A percentile compares a stretch with the other conserved stretches of the same genome.
These are phyloP conservation scores for Metarhizium guizhouense DNA, from an alignment of 2,329 filamentous ascomycete genomes.

Conservation along the genomic window DNA sequence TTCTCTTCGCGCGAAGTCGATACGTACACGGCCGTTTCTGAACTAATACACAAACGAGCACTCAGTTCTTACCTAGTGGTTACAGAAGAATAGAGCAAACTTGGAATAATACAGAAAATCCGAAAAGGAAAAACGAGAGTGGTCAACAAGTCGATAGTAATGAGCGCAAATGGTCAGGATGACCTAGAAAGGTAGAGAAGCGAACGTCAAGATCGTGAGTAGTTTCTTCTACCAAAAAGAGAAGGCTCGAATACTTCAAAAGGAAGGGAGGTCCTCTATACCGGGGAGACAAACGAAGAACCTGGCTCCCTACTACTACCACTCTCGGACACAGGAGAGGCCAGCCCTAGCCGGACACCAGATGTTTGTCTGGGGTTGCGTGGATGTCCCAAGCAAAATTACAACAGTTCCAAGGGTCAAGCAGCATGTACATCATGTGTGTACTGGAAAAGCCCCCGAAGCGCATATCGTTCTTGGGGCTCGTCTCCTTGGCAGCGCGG, in stretches of 20 bases:
- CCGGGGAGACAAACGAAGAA: neutral
- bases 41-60: neutral
- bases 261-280: neutral
- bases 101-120: neutral
- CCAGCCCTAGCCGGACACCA: neutral
- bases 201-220: slow-evolving; percentile 1
- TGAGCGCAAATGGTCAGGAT: slow-evolving; percentile 2
- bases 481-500: too few species aligned
- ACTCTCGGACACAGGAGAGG: too few species aligned
- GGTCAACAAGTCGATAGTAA: neutral
- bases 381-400: slow-evolving; percentile 3
- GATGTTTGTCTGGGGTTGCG: neutral
- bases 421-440: neutral
- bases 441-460: too few species aligned
- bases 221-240: neutral
- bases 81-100: neutral
- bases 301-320: neutral
- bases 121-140: neutral
- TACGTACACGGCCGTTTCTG: neutral
- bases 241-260: neutral
- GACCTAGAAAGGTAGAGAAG: neutral
- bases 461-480: too few species aligned
- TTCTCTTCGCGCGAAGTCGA: neutral
- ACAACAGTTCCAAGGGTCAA: slow-evolving; percentile 7
- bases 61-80: neutral